A percentile compares a stretch with the other conserved stretches of the same genome.
Evolutionary conservation across 441 rosid species (phyloP).

Genomic region (Syzygium malaccense): DNA sequence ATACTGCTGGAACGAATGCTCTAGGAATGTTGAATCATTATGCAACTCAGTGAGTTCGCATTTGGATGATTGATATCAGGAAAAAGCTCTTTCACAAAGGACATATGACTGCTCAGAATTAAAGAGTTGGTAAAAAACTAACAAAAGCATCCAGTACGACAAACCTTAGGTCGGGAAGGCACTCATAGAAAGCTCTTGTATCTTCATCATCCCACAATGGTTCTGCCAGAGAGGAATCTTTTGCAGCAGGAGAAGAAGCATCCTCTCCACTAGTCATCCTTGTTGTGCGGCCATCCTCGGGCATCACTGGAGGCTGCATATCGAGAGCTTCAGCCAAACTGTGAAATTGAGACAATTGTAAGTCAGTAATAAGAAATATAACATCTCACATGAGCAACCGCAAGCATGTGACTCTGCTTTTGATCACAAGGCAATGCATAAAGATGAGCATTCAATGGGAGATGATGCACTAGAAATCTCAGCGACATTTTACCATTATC

Average conservation of each 20-base stretch:
- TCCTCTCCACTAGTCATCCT: slow-evolving; percentile 87
- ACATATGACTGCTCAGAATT: slow-evolving; percentile 3
- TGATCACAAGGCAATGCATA: background rate
- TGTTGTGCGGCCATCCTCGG: slow-evolving; percentile 97
- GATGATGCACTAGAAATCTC: background rate
- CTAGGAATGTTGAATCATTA: slow-evolving; percentile 21
- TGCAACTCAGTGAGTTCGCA: background rate
- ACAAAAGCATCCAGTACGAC: slow-evolving; percentile 1
- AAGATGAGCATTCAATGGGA: background rate
- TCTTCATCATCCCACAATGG: slow-evolving; percentile 99
- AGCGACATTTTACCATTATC: background rate
- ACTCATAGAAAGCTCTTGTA: slow-evolving; percentile 93
- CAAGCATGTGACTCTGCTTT: background rate
- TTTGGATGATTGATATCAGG: background rate
- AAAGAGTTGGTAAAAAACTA: background rate
- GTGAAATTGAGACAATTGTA: slow-evolving; percentile 4
- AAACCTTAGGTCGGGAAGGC: slow-evolving; percentile 96
- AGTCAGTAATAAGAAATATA: background rate
- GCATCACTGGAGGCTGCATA: slow-evolving; percentile 98
- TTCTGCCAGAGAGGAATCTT: slow-evolving; percentile 72
- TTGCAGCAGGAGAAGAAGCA: slow-evolving; percentile 57
- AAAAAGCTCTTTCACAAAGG: background rate
- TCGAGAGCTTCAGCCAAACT: slow-evolving; percentile 98
- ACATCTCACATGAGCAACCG: background rate
- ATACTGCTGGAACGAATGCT: slow-evolving; percentile 99